Evolutionary conservation across 2,329 filamentous ascomycete species (phyloP).

Genomic region (Colletotrichum sp.): DNA sequence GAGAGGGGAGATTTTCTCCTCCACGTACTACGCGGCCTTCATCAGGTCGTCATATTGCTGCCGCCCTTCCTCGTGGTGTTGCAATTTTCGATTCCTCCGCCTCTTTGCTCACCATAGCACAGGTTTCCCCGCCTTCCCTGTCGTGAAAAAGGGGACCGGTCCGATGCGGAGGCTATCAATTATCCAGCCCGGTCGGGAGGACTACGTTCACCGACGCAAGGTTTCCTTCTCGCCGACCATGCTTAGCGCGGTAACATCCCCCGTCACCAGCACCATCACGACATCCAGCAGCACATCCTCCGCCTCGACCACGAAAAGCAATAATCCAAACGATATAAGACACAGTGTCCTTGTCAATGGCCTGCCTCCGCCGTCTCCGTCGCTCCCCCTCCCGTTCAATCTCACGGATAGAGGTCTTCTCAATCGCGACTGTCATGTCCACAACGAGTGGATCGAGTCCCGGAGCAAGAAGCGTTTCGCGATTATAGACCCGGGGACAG

Average conservation of each 20-base stretch:
- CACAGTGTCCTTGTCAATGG: neutral
- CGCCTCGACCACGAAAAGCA: neutral
- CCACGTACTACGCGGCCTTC: neutral
- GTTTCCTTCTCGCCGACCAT: constrained; percentile 20
- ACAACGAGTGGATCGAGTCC: constrained; percentile 51
- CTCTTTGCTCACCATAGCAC: neutral
- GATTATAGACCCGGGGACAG: constrained; percentile 58
- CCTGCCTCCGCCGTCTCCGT: neutral
- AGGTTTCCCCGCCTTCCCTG: neutral
- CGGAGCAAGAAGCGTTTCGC: constrained; percentile 54
- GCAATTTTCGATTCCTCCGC: neutral
- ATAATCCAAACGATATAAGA: neutral
- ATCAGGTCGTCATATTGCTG: neutral
- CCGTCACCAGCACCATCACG: neutral
- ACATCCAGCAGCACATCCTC: constrained; percentile 3
- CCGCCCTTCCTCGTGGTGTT: neutral
- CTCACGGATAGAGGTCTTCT: constrained; percentile 53
- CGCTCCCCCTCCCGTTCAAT: constrained; percentile 38
- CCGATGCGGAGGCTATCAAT: constrained; percentile 18
- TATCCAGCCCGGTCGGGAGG: constrained; percentile 12
- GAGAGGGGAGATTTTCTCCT: neutral
- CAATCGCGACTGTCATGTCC: constrained; percentile 54
- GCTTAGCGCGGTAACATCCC: constrained; percentile 4
- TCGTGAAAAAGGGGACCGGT: neutral
- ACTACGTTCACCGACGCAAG: constrained; percentile 9